Percentiles rank a stretch among this genome's conserved stretches.
phyloP scores from a whole-genome alignment of 73 alveolate genomes.

The Uronychia setigera region DNA sequence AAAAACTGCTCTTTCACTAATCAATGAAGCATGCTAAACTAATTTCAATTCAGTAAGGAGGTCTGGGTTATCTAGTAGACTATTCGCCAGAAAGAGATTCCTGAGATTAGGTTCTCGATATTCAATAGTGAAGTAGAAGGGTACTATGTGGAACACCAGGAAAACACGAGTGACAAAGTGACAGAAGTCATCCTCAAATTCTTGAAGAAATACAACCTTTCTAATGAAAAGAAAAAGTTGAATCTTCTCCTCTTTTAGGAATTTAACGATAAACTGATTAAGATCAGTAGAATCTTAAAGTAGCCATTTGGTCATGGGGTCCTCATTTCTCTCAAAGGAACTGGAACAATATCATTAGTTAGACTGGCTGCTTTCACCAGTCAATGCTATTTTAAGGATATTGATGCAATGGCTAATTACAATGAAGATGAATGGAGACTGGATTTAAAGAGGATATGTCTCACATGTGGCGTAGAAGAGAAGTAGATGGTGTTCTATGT shows the following conservation, averaged over 20 bases:
- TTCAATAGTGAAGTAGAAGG: conserved; percentile 2
- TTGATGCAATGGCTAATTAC: conserved; percentile 22
- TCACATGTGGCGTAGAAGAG: conserved; percentile 48
- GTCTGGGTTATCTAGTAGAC: no score
- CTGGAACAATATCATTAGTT: conserved; percentile 60
- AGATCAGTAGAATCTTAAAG: conserved; percentile 58
- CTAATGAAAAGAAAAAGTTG: conserved; percentile 24
- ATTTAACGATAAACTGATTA: conserved; percentile 57
- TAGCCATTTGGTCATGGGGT: conserved; percentile 60
- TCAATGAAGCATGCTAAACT: no score
- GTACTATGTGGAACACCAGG: background rate
- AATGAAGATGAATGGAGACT: conserved; percentile 32
- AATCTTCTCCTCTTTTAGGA: conserved; percentile 61
- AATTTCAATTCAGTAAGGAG: no score
- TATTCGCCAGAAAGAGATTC: no score
- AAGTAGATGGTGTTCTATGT: conserved; percentile 68
- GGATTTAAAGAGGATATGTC: conserved; percentile 50
- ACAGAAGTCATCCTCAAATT: background rate
- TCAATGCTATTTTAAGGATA: conserved; percentile 10
- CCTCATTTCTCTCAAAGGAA: conserved; percentile 64
- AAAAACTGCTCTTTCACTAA: no score
- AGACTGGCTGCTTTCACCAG: conserved; percentile 55
- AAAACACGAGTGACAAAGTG: background rate
- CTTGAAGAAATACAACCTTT: conserved; percentile 42
- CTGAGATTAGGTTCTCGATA: conserved; percentile 1